phyloP scores from a whole-genome alignment of 2,329 filamentous ascomycete genomes.

The Ceratocystis cacaofunesta region DNA sequence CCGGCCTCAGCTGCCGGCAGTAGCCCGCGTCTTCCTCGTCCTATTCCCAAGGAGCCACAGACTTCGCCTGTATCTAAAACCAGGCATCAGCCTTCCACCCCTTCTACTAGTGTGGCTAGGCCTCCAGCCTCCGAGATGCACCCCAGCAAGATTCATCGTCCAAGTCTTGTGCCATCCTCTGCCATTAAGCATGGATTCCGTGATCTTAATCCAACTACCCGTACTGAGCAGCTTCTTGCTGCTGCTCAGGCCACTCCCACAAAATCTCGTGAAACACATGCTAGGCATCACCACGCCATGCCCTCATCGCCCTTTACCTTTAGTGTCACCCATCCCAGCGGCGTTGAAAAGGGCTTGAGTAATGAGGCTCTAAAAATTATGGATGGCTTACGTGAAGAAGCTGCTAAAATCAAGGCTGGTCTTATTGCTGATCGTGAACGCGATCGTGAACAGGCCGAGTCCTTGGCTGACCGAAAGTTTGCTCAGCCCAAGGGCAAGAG shows the following conservation, averaged over 20 bases:
- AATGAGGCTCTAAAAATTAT: constrained; percentile 46
- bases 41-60: constrained; percentile 2
- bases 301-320: constrained; percentile 53
- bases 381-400: constrained; percentile 57
- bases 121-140: constrained; percentile 77
- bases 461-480: constrained; percentile 48
- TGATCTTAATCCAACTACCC: constrained; percentile 38
- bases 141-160: constrained; percentile 65
- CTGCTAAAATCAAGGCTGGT: constrained; percentile 53
- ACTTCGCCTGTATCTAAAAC: constrained; percentile 10
- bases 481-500: constrained; percentile 66
- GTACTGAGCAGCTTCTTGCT: constrained; percentile 20
- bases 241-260: constrained; percentile 28
- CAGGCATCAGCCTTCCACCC: constrained; percentile 34
- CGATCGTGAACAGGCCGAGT: constrained; percentile 33
- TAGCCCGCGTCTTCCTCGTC: constrained; percentile 11
- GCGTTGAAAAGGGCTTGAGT: constrained; percentile 40
- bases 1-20: constrained; percentile 16
- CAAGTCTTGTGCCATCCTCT: constrained; percentile 62
- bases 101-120: constrained; percentile 50
- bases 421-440: constrained; percentile 47
- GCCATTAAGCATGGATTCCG: constrained; percentile 70
- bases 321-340: constrained; percentile 34
- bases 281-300: constrained; percentile 33
- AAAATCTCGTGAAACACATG: constrained; percentile 36